Conservation (phyloP, 73 alveolate genomes). For the Symbiodinium natans region DNA sequence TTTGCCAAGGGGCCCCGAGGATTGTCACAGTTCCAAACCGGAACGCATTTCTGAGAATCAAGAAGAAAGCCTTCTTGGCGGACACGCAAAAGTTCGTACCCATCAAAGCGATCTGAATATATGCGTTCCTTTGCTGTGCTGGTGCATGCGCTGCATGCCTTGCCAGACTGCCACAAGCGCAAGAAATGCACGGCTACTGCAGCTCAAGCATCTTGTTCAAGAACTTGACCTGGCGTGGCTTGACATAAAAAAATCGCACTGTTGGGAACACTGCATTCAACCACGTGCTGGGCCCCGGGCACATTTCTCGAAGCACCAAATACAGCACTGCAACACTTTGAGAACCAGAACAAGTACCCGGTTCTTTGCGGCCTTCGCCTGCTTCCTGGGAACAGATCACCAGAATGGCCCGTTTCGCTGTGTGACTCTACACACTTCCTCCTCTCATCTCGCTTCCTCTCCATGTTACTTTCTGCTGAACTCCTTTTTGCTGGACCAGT, state of each 20-base stretch:
- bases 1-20: conserved; percentile 95
- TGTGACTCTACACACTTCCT: too few relatives aligned
- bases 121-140: conserved; percentile 96
- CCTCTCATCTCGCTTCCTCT: too few relatives aligned
- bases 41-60: conserved; percentile 97
- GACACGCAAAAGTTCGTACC: conserved; percentile 95
- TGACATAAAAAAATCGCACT: not conserved
- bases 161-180: not conserved
- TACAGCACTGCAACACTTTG: conserved; percentile 95
- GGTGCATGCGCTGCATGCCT: not conserved
- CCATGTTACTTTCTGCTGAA: not conserved
- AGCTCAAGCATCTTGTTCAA: conserved; percentile 96
- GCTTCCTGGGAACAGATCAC: conserved; percentile 93
- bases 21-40: conserved; percentile 96
- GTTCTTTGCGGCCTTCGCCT: conserved; percentile 95
- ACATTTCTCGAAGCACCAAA: conserved; percentile 94
- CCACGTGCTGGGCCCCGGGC: conserved; percentile 30
- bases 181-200: not conserved
- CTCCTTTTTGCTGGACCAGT: not conserved
- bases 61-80: conserved; percentile 98
- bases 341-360: conserved; percentile 96
- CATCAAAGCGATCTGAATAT: conserved; percentile 95
- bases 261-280: not conserved
- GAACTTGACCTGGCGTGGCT: conserved; percentile 95
- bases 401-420: too few relatives aligned